Percentiles rank a stretch among this genome's conserved stretches.
Evolutionary conservation across 1,284 basidiomycete species (phyloP).

Genomic region (Apiotrichum veenhuisii): DNA sequence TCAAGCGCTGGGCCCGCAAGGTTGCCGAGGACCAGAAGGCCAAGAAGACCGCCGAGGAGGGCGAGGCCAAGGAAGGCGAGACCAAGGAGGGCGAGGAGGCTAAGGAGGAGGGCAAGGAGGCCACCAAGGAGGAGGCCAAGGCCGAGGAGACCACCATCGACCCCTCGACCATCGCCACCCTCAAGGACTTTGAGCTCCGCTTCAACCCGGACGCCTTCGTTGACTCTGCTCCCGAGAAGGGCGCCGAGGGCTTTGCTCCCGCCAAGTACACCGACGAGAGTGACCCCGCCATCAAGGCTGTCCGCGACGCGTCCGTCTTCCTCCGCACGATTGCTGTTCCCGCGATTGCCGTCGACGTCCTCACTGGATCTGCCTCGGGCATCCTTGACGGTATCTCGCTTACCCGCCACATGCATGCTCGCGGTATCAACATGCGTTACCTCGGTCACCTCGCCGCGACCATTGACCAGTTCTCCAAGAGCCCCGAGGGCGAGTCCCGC

Average conservation of each 20-base stretch:
- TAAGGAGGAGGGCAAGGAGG: conserved; percentile 21
- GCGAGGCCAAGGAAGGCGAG: conserved; percentile 19
- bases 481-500: conserved; percentile 30
- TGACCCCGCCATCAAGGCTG: conserved; percentile 54
- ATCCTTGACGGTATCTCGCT: conserved; percentile 55
- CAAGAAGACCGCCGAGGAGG: conserved; percentile 24
- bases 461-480: conserved; percentile 48
- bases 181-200: conserved; percentile 53
- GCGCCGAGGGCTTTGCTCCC: conserved; percentile 20
- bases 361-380: conserved; percentile 50
- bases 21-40: conserved; percentile 45
- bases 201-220: conserved; percentile 61
- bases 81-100: conserved; percentile 19
- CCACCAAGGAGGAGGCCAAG: conserved; percentile 18
- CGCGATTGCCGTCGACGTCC: conserved; percentile 53
- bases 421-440: conserved; percentile 60
- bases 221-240: conserved; percentile 31
- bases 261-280: conserved; percentile 51
- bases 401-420: conserved; percentile 53
- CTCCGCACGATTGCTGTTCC: conserved; percentile 54
- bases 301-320: conserved; percentile 55
- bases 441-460: conserved; percentile 53
- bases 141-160: conserved; percentile 16
- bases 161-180: conserved; percentile 23
- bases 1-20: conserved; percentile 55